These are phyloP conservation scores for Sordariomycetes sp. DNA, from an alignment of 2,329 filamentous ascomycete genomes.

Conservation along the genomic window DNA sequence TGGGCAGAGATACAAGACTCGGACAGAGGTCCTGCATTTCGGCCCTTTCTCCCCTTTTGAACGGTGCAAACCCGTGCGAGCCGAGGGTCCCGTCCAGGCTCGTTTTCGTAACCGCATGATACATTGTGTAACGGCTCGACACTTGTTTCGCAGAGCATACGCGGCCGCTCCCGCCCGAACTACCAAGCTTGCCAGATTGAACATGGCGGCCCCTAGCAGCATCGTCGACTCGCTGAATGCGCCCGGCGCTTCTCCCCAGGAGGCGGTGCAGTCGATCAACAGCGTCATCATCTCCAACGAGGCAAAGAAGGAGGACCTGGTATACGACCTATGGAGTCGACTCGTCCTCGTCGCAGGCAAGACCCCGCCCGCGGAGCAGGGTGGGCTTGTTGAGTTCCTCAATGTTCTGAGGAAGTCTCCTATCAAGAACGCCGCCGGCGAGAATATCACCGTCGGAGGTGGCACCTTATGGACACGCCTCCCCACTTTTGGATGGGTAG, in stretches of 20 bases:
- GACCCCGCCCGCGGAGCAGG: slow-evolving; percentile 10
- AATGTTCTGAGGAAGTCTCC: slow-evolving; percentile 8
- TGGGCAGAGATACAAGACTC: neutral
- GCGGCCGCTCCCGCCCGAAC: neutral
- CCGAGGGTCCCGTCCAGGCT: neutral
- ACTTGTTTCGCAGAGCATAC: neutral
- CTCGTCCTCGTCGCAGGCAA: slow-evolving; percentile 11
- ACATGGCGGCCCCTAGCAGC: neutral
- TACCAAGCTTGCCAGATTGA: neutral
- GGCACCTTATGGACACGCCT: slow-evolving; percentile 14
- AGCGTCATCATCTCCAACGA: slow-evolving; percentile 5
- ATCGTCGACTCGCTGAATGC: neutral
- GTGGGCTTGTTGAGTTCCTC: slow-evolving; percentile 11
- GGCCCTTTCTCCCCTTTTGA: neutral
- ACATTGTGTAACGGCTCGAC: neutral
- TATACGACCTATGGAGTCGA: slow-evolving; percentile 11
- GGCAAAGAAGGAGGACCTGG: slow-evolving; percentile 6
- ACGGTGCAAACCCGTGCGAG: neutral
- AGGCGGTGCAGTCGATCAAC: slow-evolving; percentile 7
- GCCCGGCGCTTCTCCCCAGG: neutral
- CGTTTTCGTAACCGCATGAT: neutral
- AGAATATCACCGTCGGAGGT: slow-evolving; percentile 8
- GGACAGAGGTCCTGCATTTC: neutral
- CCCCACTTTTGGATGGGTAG: slow-evolving; percentile 14
- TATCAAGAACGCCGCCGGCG: slow-evolving; percentile 8